These are phyloP conservation scores for Vitis hybrid DNA, from an alignment of 177 flowering plant species.

Conservation along the genomic window DNA sequence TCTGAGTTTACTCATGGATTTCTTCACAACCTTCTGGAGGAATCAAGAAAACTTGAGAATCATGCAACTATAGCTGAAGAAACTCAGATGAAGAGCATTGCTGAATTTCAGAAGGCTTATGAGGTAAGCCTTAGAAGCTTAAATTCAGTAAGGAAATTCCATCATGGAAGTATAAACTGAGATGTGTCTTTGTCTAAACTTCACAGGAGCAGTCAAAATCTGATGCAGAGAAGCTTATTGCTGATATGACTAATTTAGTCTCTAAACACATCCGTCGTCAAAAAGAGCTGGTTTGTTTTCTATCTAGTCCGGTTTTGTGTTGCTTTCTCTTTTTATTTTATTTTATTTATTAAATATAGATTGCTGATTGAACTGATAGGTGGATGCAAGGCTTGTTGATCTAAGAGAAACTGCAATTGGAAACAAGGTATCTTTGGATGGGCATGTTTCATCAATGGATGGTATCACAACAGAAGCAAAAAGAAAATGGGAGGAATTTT, in stretches of 20 bases:
- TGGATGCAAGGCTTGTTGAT: slow-evolving; percentile 57
- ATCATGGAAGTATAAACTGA: too few species aligned
- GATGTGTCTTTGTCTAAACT: not conserved
- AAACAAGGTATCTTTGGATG: slow-evolving; percentile 62
- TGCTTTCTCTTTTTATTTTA: not conserved
- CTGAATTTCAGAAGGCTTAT: slow-evolving; percentile 72
- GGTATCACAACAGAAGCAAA: slow-evolving; percentile 70
- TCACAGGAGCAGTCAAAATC: slow-evolving; percentile 77
- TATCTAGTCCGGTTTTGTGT: not conserved
- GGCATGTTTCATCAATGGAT: slow-evolving; percentile 61
- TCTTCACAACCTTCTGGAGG: slow-evolving; percentile 54
- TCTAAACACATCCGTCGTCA: slow-evolving; percentile 68
- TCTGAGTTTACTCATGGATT: slow-evolving; percentile 53
- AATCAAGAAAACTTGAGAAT: slow-evolving; percentile 48
- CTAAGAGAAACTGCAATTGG: slow-evolving; percentile 53
- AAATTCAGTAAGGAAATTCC: too few species aligned
- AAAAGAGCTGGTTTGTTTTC: slow-evolving; percentile 68
- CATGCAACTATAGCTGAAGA: slow-evolving; percentile 51
- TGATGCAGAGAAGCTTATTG: slow-evolving; percentile 80
- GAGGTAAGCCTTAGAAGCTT: slow-evolving; percentile 46
- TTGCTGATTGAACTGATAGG: slow-evolving; percentile 41
- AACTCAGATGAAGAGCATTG: slow-evolving; percentile 53
- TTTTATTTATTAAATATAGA: not conserved
- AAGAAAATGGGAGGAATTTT: slow-evolving; percentile 86
- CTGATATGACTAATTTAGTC: slow-evolving; percentile 67